Conservation (phyloP, 2,329 filamentous ascomycete genomes). For the Aspergillus sp. region DNA sequence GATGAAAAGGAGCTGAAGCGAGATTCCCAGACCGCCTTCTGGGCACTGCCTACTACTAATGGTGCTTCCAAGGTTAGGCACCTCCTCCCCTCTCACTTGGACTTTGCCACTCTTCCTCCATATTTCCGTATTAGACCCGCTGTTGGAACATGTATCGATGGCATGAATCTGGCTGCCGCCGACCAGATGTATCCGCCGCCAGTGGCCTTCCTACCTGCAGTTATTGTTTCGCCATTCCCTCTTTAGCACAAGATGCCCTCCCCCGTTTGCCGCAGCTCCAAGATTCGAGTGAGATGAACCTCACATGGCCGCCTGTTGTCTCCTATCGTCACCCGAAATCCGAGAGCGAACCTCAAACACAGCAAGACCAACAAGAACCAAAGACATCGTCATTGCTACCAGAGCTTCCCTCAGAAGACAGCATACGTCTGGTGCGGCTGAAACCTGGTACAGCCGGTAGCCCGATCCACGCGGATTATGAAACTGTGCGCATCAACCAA, state of each 20-base stretch:
- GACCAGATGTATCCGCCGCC: slow-evolving; percentile 3
- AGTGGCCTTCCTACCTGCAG: slow-evolving; percentile 3
- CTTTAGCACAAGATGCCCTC: neutral
- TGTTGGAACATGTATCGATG: slow-evolving; percentile 1
- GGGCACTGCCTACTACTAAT: neutral
- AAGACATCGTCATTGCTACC: neutral
- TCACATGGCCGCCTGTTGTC: neutral
- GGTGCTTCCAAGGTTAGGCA: neutral
- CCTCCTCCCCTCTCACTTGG: neutral
- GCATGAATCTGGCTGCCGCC: slow-evolving; percentile 8
- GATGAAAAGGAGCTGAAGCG: neutral
- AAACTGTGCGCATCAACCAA: slow-evolving; percentile 2
- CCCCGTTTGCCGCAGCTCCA: neutral
- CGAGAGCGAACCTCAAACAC: no score
- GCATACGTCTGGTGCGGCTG: slow-evolving; percentile 6
- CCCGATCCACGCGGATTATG: neutral
- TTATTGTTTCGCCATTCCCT: slow-evolving; percentile 8
- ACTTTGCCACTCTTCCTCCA: neutral
- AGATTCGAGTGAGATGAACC: neutral
- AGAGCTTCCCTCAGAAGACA: slow-evolving; percentile 6
- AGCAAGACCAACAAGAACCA: neutral
- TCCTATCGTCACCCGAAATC: neutral
- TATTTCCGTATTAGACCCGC: neutral
- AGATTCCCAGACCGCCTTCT: neutral
- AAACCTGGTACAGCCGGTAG: neutral